phyloP scores from a whole-genome alignment of 306 rosid species.

The Sesbania bispinosa region DNA sequence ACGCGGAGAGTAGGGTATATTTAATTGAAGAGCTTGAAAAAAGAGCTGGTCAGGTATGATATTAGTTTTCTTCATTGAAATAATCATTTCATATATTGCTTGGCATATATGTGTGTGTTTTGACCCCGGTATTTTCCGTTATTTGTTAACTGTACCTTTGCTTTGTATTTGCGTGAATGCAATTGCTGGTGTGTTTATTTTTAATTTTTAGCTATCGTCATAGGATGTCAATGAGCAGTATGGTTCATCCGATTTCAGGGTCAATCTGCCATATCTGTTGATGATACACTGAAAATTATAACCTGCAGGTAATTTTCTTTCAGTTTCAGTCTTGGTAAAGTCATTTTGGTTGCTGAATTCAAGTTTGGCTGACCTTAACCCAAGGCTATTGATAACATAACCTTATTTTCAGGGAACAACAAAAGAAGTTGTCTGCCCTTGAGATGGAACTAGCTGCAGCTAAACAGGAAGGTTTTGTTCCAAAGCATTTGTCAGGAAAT shows the following conservation, averaged over 20 bases:
- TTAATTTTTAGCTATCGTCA: slow-evolving; percentile 4
- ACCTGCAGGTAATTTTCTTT: slow-evolving; percentile 55
- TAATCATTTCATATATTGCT: background rate
- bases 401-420: slow-evolving; percentile 55
- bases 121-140: background rate
- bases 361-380: slow-evolving; percentile 1
- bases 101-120: background rate
- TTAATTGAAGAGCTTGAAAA: slow-evolving; percentile 48
- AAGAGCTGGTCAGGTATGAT: slow-evolving; percentile 45
- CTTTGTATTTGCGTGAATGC: background rate
- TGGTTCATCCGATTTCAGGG: slow-evolving; percentile 58
- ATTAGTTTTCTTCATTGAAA: slow-evolving; percentile 13
- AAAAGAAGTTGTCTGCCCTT: slow-evolving; percentile 49
- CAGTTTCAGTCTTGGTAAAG: background rate
- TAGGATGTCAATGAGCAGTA: slow-evolving; percentile 33
- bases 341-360: slow-evolving; percentile 10
- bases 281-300: slow-evolving; percentile 57
- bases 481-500: slow-evolving; percentile 31
- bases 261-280: slow-evolving; percentile 59
- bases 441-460: slow-evolving; percentile 64
- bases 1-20: slow-evolving; percentile 54
- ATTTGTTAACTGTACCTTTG: background rate
- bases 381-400: slow-evolving; percentile 11
- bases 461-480: slow-evolving; percentile 59
- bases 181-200: slow-evolving; percentile 13